Percentiles rank a stretch among this genome's conserved stretches.
Conservation (phyloP, 306 rosid genomes). For the Cucurbita argyrosperma region DNA sequence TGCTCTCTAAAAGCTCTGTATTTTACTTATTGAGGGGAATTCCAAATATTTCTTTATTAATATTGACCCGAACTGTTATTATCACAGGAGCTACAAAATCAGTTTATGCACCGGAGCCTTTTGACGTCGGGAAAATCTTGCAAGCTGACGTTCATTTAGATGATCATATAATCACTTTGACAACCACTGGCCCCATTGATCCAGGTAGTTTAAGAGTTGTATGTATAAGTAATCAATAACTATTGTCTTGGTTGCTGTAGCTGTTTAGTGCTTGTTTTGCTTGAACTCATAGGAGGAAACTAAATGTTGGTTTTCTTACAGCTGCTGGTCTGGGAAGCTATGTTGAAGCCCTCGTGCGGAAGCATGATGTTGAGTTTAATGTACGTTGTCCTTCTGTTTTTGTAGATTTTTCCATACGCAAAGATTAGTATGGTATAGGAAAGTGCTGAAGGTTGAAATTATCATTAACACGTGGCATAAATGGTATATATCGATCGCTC, state of each 20-base stretch:
- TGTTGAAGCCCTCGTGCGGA: constrained; percentile 84
- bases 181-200: constrained; percentile 68
- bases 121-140: constrained; percentile 65
- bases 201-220: constrained; percentile 34
- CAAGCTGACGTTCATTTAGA: constrained; percentile 42
- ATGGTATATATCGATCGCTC: not conserved
- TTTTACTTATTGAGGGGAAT: no score
- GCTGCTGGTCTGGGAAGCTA: constrained; percentile 95
- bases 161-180: constrained; percentile 31
- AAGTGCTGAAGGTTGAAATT: not conserved
- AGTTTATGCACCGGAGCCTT: constrained; percentile 80
- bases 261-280: not conserved
- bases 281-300: not conserved
- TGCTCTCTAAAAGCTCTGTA: constrained; percentile 6
- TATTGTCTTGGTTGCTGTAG: not conserved
- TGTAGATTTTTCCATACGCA: not conserved
- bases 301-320: constrained; percentile 23
- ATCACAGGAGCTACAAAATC: constrained; percentile 68
- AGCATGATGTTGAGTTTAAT: constrained; percentile 70
- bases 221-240: not conserved
- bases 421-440: not conserved
- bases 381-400: constrained; percentile 25
- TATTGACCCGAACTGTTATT: not conserved
- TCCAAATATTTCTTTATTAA: not conserved
- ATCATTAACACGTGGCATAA: not conserved